Evolutionary conservation across 306 rosid species (phyloP).

Genomic region (Acacia melanoxylon): DNA sequence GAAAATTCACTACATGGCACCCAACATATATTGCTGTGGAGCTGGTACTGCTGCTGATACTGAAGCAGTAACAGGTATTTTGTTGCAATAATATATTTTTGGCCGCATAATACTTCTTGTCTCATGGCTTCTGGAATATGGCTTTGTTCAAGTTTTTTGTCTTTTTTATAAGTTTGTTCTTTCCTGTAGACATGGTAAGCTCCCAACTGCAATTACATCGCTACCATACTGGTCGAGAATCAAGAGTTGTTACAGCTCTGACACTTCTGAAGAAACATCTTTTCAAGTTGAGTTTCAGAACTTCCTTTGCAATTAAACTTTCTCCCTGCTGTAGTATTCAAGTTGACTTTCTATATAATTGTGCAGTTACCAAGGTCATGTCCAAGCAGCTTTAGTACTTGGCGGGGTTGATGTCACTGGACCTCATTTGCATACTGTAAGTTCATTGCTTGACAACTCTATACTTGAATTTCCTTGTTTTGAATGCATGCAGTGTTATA

Average conservation of each 20-base stretch:
- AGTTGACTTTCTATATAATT: constrained; percentile 18
- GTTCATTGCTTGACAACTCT: constrained; percentile 26
- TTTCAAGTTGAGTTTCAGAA: constrained; percentile 44
- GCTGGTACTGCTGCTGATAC: constrained; percentile 99
- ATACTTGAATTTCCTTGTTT: not conserved
- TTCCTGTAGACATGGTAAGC: constrained; percentile 81
- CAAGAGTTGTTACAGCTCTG: constrained; percentile 50
- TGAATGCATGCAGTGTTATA: constrained; percentile 1
- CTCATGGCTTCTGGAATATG: constrained; percentile 1
- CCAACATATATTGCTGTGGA: constrained; percentile 95
- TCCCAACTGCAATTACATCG: constrained; percentile 50
- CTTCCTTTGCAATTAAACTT: constrained; percentile 6
- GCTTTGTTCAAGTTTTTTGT: not conserved
- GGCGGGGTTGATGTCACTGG: constrained; percentile 96
- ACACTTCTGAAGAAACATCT: constrained; percentile 56
- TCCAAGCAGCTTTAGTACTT: constrained; percentile 91
- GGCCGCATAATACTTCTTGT: not conserved
- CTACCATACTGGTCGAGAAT: constrained; percentile 43
- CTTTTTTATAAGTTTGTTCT: constrained; percentile 33
- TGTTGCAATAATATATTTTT: constrained; percentile 2
- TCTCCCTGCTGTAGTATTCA: not conserved
- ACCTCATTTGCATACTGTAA: constrained; percentile 83
- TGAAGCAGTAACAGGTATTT: constrained; percentile 92
- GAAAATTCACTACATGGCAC: constrained; percentile 97
- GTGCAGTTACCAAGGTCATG: constrained; percentile 82